Evolutionary conservation across 345 rosid genomes (phyloP), one percentile per base, ranked within the genome.

Genomic region (Ceriops zippeliana): DNA sequence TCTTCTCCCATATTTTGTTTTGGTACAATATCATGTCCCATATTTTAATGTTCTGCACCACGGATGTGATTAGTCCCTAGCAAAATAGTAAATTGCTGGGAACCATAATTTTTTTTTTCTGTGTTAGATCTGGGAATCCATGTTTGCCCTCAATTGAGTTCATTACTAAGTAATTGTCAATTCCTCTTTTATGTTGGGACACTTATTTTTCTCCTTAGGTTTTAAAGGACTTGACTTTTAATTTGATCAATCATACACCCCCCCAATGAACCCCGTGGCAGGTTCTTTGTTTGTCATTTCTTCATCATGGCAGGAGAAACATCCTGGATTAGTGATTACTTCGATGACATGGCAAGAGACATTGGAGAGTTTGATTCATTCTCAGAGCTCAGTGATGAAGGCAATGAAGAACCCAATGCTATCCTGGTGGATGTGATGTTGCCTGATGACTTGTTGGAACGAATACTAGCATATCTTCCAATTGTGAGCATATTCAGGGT

Each of bases 401-500:
- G 79, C 21, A 86, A 75, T 32, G 74, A 84, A 76, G 96, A 85
- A 78, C 61, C 54, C 22, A 70, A 81, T 72, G 75, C 71, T 1
- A 76, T 86, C 82, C 85, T 92, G 8, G 70, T 96, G 66, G 96
- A 92, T 78, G 77, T 81, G 21, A 83, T 89, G 58, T 85, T 95
- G n/a, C 96, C 98, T 0, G 87, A 92, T 75, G 99, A 96, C 75
- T 74, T 92, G 66, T 62, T 92, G 82, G 99, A 96, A 65, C 79
- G 96, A 27, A 92, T 95, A 70, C 78, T 96, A 37, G 86, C 98
- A 13, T 86, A 79, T 80, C 92, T 92, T 46, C 98, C 99, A 20
- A 75, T 92, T 34, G 89, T 88, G 49, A 87, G 96, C 87, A 84
- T 96, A 58, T 90, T 96, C 71, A 85, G 92, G 85, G 98, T 98